Conservation (phyloP, 2,329 filamentous ascomycete genomes). For the Colletotrichum acutatum region DNA sequence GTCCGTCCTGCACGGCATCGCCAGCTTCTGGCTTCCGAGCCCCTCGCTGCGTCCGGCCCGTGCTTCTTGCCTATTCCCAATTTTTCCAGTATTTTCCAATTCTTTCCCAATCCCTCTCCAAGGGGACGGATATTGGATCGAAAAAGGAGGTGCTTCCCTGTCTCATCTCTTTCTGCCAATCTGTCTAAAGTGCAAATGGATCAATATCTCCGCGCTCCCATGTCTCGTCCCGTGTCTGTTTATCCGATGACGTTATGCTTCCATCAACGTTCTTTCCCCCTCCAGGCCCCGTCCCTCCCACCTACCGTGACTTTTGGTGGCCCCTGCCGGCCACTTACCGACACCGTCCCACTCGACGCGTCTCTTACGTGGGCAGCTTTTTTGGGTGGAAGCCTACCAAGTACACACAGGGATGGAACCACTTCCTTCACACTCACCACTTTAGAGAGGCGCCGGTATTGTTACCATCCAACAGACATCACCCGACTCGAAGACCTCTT, state of each 20-base stretch:
- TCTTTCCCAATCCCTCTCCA: neutral
- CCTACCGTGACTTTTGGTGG: neutral
- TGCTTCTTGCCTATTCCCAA: neutral
- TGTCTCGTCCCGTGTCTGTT: neutral
- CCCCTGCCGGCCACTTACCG: constrained; percentile 7
- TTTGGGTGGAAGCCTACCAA: neutral
- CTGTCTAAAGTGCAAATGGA: neutral
- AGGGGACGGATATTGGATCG: neutral
- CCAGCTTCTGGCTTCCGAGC: neutral
- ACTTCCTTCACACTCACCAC: neutral
- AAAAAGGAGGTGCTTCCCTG: neutral
- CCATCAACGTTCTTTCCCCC: neutral
- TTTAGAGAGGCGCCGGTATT: neutral
- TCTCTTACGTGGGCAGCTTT: neutral
- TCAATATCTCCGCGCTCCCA: neutral
- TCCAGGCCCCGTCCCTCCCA: neutral
- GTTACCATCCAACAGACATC: neutral
- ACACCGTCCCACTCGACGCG: neutral
- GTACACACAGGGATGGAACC: neutral
- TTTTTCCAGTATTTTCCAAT: neutral
- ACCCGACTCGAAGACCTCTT: neutral
- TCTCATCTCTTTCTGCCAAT: neutral
- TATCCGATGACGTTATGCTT: constrained; percentile 8
- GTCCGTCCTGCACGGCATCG: constrained; percentile 5
- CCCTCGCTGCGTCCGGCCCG: neutral